Conservation (phyloP, 2,329 filamentous ascomycete genomes). For the Dactylonectria macrodidyma region DNA sequence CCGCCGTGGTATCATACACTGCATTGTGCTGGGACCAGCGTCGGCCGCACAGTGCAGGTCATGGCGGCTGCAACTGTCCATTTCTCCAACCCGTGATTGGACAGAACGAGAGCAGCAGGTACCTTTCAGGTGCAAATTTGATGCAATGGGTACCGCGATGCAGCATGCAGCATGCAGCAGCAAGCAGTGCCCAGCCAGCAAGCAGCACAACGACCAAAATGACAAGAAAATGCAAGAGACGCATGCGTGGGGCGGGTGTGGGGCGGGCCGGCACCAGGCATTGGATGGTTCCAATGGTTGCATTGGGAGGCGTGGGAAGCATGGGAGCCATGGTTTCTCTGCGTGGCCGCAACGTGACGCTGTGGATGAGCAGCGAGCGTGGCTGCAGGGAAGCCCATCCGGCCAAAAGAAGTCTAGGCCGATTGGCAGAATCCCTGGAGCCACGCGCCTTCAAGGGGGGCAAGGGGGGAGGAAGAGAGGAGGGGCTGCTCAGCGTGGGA, state of each 20-base stretch:
- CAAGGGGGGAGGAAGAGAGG: conserved; percentile 10
- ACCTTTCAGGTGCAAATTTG: background rate
- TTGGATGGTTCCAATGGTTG: conserved; percentile 39
- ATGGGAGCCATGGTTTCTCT: conserved; percentile 41
- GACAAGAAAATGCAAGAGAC: conserved; percentile 25
- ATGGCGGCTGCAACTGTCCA: conserved; percentile 13
- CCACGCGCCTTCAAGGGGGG: conserved; percentile 54
- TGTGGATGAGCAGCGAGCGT: conserved; percentile 46
- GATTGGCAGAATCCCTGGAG: conserved; percentile 52
- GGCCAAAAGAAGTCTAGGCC: conserved; percentile 46
- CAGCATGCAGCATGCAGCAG: background rate
- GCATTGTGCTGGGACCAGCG: background rate
- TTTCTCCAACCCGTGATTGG: conserved; percentile 3
- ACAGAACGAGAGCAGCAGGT: background rate
- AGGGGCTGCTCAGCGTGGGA: conserved; percentile 19
- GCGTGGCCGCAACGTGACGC: conserved; percentile 52
- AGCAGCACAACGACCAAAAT: conserved; percentile 19
- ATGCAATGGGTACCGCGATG: no score
- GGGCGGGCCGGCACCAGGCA: conserved; percentile 33
- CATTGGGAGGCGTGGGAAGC: conserved; percentile 15
- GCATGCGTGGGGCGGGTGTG: conserved; percentile 39
- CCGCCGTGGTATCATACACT: background rate
- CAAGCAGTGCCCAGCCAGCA: conserved; percentile 6
- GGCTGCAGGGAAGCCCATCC: conserved; percentile 44
- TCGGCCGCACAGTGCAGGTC: conserved; percentile 19